A percentile compares a stretch with the other conserved stretches of the same genome.
These are phyloP conservation scores for Backusella luteola DNA, from an alignment of 192 early-diverging fungal species.

Conservation along the genomic window DNA sequence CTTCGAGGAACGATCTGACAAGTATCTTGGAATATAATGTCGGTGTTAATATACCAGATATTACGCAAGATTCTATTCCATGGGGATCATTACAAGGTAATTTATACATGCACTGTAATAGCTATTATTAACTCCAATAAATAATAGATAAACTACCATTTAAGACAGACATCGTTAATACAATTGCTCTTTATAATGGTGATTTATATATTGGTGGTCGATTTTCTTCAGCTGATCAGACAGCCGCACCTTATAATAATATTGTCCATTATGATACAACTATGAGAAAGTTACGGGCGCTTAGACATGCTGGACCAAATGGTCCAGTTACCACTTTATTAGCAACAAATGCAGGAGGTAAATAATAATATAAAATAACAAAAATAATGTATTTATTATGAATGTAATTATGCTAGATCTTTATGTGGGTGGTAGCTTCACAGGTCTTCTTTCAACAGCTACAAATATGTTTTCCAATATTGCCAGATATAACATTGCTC, in stretches of 20 bases:
- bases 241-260: conserved; percentile 36
- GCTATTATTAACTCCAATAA: conserved; percentile 10
- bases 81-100: conserved; percentile 22
- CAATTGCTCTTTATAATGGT: conserved; percentile 33
- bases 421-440: conserved; percentile 32
- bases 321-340: conserved; percentile 15
- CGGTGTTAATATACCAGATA: background rate
- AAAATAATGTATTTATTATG: background rate
- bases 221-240: conserved; percentile 40
- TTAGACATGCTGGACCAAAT: conserved; percentile 11
- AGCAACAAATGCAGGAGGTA: conserved; percentile 11
- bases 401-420: background rate
- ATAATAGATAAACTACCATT: conserved; percentile 36
- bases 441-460: background rate
- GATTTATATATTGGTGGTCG: conserved; percentile 55
- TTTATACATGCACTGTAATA: background rate
- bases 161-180: conserved; percentile 43
- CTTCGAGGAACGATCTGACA: conserved; percentile 8
- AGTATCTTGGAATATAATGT: conserved; percentile 24
- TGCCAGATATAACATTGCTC: conserved; percentile 10
- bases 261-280: conserved; percentile 55
- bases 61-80: background rate
- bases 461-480: conserved; percentile 2
- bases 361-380: background rate
- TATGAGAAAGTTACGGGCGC: background rate